Base-by-base conservation (phyloP, 352 stramenopile species). In the Globisporangium spinosum region DNA sequence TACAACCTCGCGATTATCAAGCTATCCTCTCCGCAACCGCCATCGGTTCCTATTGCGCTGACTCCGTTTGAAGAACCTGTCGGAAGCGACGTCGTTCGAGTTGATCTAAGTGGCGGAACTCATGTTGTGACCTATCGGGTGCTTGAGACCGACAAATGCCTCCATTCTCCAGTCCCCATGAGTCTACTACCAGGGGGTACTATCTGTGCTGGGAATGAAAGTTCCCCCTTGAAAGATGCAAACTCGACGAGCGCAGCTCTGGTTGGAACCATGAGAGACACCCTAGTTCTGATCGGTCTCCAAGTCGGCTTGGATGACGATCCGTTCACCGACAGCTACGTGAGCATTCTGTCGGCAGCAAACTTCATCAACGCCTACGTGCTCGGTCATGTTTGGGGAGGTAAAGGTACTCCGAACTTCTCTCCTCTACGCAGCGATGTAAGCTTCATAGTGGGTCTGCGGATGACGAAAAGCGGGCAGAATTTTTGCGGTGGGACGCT, bases 301-400 rank as follows among this genome's bases (percentile, higher is more conserved):
- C 54, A 69, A 38, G 40, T 57, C 20, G 29, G 17, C 12, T 0
- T 27, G 1, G 56, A 58, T 4, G 34, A 15, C 8, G 35, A 68
- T 34, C 54, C 49, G 34, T 40, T 32, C 34, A 25, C 51, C 9
- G 22, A 45, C 64, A 51, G 27, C 27, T 69, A 58, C 40, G 35
- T 23, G 2, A 58, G 12, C 7, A 25, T 69, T 2, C 40, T 53
- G 13, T 25, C 13, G 3, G 54, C 64, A 0, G 54, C 38, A 0
- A 69, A 69, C 27, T 69, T 69, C 34, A 58, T 63, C 64, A 69
- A 69, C 64, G 56, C 43, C 17, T 58, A 49, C 29, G 22, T 22
- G 27, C 15, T 8, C n/a, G 54, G 23, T 0, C 64, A 69, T 5
- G 2, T 13, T 0, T 69, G 64, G 64, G 64, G 51, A 9, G 0